Percentiles rank a stretch among this genome's conserved stretches.
These are phyloP conservation scores for Solanum ahanhuiri DNA, from an alignment of 257 asterid species.

Conservation along the genomic window DNA sequence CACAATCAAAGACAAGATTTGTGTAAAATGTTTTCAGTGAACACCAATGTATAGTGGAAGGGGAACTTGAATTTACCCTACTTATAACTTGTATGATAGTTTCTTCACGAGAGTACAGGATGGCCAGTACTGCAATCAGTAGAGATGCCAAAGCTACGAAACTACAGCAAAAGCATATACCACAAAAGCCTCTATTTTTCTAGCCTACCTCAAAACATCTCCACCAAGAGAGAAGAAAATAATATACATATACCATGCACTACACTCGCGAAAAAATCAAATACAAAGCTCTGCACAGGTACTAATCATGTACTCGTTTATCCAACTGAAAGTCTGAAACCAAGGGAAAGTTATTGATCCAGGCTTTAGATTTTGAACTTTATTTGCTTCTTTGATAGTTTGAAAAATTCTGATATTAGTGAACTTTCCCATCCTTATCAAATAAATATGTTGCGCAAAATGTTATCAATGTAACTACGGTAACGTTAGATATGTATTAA, in stretches of 20 bases:
- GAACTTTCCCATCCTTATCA: background rate
- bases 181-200: background rate
- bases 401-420: background rate
- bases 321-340: background rate
- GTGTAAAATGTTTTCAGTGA: background rate
- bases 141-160: background rate
- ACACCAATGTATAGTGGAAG: background rate
- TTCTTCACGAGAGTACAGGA: background rate
- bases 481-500: background rate
- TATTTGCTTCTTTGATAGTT: background rate
- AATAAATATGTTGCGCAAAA: background rate
- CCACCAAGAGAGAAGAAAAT: background rate
- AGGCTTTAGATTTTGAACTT: background rate
- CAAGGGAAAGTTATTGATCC: background rate
- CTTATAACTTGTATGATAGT: background rate
- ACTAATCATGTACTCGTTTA: background rate
- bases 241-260: background rate
- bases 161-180: background rate
- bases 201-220: background rate
- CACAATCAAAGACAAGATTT: background rate
- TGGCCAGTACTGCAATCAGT: background rate
- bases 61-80: background rate
- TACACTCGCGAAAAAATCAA: background rate
- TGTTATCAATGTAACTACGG: background rate
- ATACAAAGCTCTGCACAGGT: background rate